These are phyloP conservation scores for Cladophialophora chaetospira DNA, from an alignment of 2,329 filamentous ascomycete genomes.

Conservation along the genomic window DNA sequence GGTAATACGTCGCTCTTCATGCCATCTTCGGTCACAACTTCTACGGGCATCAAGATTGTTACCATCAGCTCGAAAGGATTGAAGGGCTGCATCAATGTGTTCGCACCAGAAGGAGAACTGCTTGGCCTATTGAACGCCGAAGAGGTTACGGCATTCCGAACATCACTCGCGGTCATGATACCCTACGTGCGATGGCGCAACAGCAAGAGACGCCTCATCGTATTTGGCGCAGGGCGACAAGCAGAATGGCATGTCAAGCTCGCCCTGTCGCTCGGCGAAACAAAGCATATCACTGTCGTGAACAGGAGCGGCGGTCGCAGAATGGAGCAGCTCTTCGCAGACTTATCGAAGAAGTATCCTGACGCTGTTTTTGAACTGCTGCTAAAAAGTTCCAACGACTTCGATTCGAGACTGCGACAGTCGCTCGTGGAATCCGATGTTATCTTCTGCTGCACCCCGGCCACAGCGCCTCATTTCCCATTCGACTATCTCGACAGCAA, in stretches of 20 bases:
- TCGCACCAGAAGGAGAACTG: constrained; percentile 62
- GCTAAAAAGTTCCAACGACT: constrained; percentile 64
- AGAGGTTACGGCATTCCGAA: constrained; percentile 78
- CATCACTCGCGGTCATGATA: constrained; percentile 70
- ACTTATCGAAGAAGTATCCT: constrained; percentile 43
- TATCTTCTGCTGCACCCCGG: constrained; percentile 55
- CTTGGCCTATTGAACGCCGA: constrained; percentile 71
- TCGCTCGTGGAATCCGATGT: constrained; percentile 43
- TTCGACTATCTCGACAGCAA: constrained; percentile 41
- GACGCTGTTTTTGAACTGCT: constrained; percentile 37
- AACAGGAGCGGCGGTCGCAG: constrained; percentile 64
- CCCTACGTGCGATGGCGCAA: constrained; percentile 20
- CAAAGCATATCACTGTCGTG: constrained; percentile 72
- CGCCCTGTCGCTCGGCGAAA: constrained; percentile 51
- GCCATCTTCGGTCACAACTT: constrained; percentile 66
- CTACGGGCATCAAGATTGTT: constrained; percentile 72
- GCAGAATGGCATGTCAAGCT: constrained; percentile 54
- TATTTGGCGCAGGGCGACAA: constrained; percentile 54
- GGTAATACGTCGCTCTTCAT: constrained; percentile 68
- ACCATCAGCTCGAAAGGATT: constrained; percentile 59
- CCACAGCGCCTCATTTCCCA: constrained; percentile 47
- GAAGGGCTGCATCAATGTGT: constrained; percentile 70
- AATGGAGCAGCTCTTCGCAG: constrained; percentile 50
- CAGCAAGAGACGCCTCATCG: constrained; percentile 36
- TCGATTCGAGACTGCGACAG: constrained; percentile 35